Evolutionary conservation across 345 rosid genomes (phyloP).

Genomic region (Luvunga scandens): DNA sequence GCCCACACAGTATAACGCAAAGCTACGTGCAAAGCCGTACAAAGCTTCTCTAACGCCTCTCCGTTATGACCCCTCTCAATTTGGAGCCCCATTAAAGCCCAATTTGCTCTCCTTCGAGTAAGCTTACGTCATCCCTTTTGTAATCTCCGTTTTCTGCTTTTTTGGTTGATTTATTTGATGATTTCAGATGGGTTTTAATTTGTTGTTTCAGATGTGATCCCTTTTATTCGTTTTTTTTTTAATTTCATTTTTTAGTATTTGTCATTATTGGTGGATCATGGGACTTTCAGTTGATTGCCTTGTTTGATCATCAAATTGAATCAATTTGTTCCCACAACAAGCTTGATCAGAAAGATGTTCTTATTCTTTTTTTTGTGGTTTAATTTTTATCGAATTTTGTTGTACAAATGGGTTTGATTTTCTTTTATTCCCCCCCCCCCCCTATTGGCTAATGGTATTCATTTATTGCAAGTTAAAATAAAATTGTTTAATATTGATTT

Average conservation of each 20-base stretch:
- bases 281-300: not conserved
- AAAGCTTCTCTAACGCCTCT: not conserved
- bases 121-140: not conserved
- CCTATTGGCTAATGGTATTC: not conserved
- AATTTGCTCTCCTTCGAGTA: not conserved
- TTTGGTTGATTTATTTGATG: not conserved
- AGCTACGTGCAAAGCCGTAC: not conserved
- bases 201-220: conserved; percentile 3
- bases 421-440: too few species aligned
- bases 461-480: not conserved
- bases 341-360: not conserved
- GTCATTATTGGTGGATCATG: conserved; percentile 4
- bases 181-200: not conserved
- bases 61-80: not conserved
- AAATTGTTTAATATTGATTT: not conserved
- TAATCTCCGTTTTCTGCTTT: not conserved
- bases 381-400: not conserved
- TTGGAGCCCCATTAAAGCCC: not conserved
- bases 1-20: not conserved
- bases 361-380: not conserved
- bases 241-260: not conserved
- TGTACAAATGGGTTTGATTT: not conserved
- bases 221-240: not conserved
- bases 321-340: not conserved
- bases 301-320: conserved; percentile 4